Conservation (phyloP, 2,329 filamentous ascomycete species). For the Alternaria brassicae region DNA sequence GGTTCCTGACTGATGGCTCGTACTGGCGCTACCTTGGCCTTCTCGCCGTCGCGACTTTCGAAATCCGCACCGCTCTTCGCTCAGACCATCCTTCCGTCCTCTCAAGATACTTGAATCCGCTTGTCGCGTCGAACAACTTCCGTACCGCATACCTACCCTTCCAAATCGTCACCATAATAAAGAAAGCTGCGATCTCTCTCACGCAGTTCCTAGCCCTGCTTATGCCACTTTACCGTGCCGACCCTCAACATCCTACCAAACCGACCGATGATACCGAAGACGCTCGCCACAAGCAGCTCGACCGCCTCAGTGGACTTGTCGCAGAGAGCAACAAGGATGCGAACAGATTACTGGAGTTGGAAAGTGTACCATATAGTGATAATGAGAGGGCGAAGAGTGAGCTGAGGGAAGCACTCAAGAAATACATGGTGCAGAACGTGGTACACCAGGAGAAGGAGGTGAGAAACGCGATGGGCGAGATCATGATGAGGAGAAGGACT, state of each 20-base stretch:
- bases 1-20: slow-evolving; percentile 43
- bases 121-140: slow-evolving; percentile 49
- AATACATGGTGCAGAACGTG: slow-evolving; percentile 86
- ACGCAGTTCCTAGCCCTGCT: slow-evolving; percentile 46
- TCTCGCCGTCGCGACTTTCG: slow-evolving; percentile 62
- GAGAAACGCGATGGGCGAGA: slow-evolving; percentile 74
- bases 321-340: slow-evolving; percentile 72
- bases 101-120: slow-evolving; percentile 57
- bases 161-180: slow-evolving; percentile 77
- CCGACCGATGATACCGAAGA: slow-evolving; percentile 40
- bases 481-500: slow-evolving; percentile 67
- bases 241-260: slow-evolving; percentile 31
- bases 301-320: slow-evolving; percentile 68
- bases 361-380: slow-evolving; percentile 81
- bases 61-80: slow-evolving; percentile 64
- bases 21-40: slow-evolving; percentile 61
- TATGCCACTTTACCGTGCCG: slow-evolving; percentile 45
- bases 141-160: slow-evolving; percentile 79
- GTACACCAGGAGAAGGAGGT: slow-evolving; percentile 79
- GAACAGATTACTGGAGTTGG: slow-evolving; percentile 73
- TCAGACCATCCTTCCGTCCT: slow-evolving; percentile 56
- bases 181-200: slow-evolving; percentile 77
- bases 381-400: slow-evolving; percentile 67
- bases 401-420: slow-evolving; percentile 75
- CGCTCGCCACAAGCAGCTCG: slow-evolving; percentile 65